These are phyloP conservation scores for Ephemerocybe angulata DNA, from an alignment of 768 basidiomycete species.

Conservation along the genomic window DNA sequence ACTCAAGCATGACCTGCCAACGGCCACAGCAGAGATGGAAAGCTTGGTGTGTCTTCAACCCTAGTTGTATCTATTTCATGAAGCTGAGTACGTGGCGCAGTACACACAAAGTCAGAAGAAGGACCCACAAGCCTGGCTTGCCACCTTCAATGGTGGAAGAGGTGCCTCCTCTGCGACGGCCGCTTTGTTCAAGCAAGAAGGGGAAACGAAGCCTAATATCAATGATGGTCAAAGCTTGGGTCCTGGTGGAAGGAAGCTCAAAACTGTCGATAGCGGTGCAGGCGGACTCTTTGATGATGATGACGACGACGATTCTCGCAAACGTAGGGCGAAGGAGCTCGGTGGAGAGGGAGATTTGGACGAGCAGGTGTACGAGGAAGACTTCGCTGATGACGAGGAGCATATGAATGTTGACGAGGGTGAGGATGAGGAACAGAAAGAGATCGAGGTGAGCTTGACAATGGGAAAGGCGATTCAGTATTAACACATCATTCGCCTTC, in stretches of 20 bases:
- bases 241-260: constrained; percentile 64
- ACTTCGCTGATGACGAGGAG: constrained; percentile 87
- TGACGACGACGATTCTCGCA: constrained; percentile 48
- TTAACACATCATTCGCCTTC: neutral
- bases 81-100: constrained; percentile 22
- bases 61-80: constrained; percentile 11
- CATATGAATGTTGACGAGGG: constrained; percentile 55
- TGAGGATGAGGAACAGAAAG: constrained; percentile 83
- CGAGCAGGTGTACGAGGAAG: constrained; percentile 78
- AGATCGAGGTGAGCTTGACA: constrained; percentile 56
- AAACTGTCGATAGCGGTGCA: constrained; percentile 65
- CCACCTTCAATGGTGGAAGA: constrained; percentile 53
- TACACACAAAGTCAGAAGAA: constrained; percentile 67
- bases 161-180: constrained; percentile 58
- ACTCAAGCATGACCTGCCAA: constrained; percentile 67
- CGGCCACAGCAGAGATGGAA: constrained; percentile 65
- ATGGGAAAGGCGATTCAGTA: too few relatives aligned
- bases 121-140: constrained; percentile 72
- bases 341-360: constrained; percentile 80
- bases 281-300: constrained; percentile 65
- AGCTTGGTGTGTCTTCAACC: constrained; percentile 44
- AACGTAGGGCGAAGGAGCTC: constrained; percentile 52
- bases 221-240: constrained; percentile 54
- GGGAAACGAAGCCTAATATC: constrained; percentile 41
- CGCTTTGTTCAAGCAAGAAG: constrained; percentile 67